Conservation (phyloP, 139 green algal species). For the Astrephomene gubernaculifera region DNA sequence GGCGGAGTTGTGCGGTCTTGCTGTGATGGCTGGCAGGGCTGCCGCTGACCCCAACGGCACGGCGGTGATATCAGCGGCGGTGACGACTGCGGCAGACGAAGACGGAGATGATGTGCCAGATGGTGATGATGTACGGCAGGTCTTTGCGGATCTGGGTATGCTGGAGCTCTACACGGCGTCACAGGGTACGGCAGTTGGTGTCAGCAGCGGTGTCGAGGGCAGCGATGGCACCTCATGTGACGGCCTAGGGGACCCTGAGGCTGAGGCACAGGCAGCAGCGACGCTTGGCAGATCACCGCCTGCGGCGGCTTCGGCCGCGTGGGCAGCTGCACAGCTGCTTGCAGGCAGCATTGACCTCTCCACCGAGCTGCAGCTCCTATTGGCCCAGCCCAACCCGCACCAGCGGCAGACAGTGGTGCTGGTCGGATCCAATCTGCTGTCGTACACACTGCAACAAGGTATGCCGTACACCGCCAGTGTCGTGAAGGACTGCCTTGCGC, state of each 20-base stretch:
- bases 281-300: no score
- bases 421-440: conserved; percentile 24
- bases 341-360: not conserved
- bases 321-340: not conserved
- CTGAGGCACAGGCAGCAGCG: not conserved
- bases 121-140: not conserved
- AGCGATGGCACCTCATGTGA: not conserved
- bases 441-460: not conserved
- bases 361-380: not conserved
- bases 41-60: no score
- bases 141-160: conserved; percentile 4
- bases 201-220: not conserved
- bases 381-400: not conserved
- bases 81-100: not conserved
- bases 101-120: not conserved
- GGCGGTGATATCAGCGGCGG: not conserved
- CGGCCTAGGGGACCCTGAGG: not conserved
- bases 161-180: conserved; percentile 9
- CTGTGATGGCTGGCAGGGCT: no score
- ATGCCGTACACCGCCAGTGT: conserved; percentile 13
- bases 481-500: not conserved
- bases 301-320: not conserved
- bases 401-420: not conserved
- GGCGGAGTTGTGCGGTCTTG: conserved; percentile 10
- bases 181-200: not conserved